Percentiles rank a stretch among this genome's conserved stretches.
phyloP scores from a whole-genome alignment of 768 basidiomycete species.

The Fibroporia radiculosa region DNA sequence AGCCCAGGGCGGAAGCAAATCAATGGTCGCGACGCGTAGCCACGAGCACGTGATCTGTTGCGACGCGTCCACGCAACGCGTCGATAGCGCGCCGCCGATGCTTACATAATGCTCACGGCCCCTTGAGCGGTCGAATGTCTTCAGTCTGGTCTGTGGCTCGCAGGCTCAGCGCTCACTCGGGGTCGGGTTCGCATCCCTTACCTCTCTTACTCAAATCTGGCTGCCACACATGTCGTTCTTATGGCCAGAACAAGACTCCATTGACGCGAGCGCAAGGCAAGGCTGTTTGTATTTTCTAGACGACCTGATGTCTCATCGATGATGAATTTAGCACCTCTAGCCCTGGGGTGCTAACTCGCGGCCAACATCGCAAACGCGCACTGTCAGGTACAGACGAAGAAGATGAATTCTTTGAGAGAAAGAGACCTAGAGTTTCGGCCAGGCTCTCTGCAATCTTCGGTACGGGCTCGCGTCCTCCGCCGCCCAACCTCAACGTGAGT shows the following conservation, averaged over 20 bases:
- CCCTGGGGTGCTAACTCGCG: background rate
- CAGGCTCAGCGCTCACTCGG: too few species aligned
- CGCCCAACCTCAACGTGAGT: background rate
- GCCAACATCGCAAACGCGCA: background rate
- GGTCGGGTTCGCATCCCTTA: too few species aligned
- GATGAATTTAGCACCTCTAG: too few species aligned
- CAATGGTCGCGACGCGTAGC: background rate
- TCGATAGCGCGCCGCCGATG: slow-evolving; percentile 2
- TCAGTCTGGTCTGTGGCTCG: too few species aligned
- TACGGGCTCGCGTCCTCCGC: background rate
- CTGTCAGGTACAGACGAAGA: background rate
- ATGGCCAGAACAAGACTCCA: too few species aligned
- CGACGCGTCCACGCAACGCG: background rate
- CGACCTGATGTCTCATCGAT: too few species aligned
- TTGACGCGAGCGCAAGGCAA: too few species aligned
- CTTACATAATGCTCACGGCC: too few species aligned
- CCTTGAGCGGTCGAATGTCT: too few species aligned
- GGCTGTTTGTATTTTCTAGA: too few species aligned
- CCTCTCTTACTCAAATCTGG: too few species aligned
- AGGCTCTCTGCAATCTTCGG: background rate
- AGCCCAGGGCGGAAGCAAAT: background rate
- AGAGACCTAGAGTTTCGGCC: background rate
- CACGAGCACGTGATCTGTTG: slow-evolving; percentile 1
- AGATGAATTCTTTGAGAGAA: background rate
- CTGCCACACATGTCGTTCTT: too few species aligned